Conservation (phyloP, 1,139 yeast species). For the Sugiyamaella pinicola region DNA sequence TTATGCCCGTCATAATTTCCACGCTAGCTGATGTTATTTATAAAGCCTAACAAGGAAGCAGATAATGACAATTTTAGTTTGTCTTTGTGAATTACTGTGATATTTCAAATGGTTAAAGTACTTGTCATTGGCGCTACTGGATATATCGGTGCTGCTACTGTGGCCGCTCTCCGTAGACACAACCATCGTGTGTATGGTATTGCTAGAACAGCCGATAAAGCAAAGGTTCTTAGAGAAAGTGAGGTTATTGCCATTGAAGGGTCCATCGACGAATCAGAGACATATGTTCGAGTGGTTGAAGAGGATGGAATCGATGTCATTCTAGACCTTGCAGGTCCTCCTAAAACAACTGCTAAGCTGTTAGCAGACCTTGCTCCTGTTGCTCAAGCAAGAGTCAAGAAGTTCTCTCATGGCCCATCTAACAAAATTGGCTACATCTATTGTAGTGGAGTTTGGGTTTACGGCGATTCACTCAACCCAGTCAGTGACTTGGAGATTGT, state of each 20-base stretch:
- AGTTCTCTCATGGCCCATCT: slow-evolving; percentile 9
- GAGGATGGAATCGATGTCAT: slow-evolving; percentile 22
- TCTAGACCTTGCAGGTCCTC: slow-evolving; percentile 22
- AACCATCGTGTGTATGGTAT: slow-evolving; percentile 27
- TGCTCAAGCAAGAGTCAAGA: slow-evolving; percentile 13
- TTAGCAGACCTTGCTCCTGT: slow-evolving; percentile 10
- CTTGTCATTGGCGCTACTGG: slow-evolving; percentile 29
- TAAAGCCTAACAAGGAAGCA: no score
- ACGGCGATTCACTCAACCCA: slow-evolving; percentile 18
- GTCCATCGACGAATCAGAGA: slow-evolving; percentile 16
- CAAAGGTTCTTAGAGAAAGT: slow-evolving; percentile 10
- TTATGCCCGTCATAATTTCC: no score
- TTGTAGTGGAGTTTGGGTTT: slow-evolving; percentile 25
- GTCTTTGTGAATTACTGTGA: no score
- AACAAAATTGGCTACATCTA: slow-evolving; percentile 22
- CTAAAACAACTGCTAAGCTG: slow-evolving; percentile 12
- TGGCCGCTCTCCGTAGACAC: slow-evolving; percentile 15
- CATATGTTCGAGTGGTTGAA: slow-evolving; percentile 16
- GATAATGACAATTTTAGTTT: no score
- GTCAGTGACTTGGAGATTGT: slow-evolving; percentile 18
- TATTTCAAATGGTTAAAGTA: slow-evolving; percentile 23
- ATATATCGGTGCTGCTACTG: slow-evolving; percentile 24
- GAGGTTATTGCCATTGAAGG: slow-evolving; percentile 23
- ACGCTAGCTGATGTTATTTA: no score
- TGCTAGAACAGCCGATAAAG: slow-evolving; percentile 24